Percentiles rank a stretch among this genome's conserved stretches.
phyloP scores from a whole-genome alignment of 768 basidiomycete species.

The Pulveroboletus sp. region DNA sequence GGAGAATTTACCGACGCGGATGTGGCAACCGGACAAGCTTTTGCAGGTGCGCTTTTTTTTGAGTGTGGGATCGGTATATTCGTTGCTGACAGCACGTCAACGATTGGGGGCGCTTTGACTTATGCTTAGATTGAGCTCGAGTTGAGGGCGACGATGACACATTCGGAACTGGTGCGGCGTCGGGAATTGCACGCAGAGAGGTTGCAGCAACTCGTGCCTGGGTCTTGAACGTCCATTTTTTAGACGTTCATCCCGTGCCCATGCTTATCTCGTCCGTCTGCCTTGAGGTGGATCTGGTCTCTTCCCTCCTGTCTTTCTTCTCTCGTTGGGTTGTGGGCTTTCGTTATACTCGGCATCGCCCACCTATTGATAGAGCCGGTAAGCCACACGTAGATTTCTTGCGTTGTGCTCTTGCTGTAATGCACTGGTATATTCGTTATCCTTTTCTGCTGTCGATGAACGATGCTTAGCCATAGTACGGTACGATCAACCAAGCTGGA shows the following conservation, averaged over 20 bases:
- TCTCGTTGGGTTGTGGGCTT: neutral
- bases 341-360: neutral
- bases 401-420: neutral
- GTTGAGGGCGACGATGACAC: conserved; percentile 46
- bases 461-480: conserved; percentile 3
- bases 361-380: conserved; percentile 11
- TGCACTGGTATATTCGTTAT: neutral
- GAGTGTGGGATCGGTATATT: no score
- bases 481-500: neutral
- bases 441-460: neutral
- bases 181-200: conserved; percentile 47
- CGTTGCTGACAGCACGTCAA: neutral
- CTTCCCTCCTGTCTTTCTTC: no score
- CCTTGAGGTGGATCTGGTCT: no score
- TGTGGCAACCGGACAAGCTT: conserved; percentile 91
- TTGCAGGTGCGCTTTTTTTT: conserved; percentile 55
- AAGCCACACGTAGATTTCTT: neutral
- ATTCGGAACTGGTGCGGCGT: conserved; percentile 52
- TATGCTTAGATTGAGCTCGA: conserved; percentile 49
- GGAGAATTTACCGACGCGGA: conserved; percentile 83
- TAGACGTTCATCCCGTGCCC: no score
- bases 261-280: neutral
- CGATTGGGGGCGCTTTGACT: no score
- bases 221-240: neutral
- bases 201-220: conserved; percentile 40